A percentile compares a stretch with the other conserved stretches of the same genome.
Evolutionary conservation across 257 asterid genomes (phyloP).

Genomic region (Marsdenia floribunda): DNA sequence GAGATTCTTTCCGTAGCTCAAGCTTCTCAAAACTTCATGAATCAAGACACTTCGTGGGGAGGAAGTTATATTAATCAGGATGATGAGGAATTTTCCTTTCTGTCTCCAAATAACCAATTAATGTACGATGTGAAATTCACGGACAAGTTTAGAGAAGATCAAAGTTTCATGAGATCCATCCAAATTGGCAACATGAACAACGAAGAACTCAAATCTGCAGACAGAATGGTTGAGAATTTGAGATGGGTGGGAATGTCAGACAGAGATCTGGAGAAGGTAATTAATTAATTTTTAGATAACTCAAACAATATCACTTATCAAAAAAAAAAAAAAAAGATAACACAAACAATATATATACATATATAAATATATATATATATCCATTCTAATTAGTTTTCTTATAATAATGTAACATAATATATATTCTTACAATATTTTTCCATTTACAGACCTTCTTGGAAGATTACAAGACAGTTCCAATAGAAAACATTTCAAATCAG

Average conservation of each 20-base stretch:
- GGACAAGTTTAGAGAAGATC: slow-evolving; percentile 35
- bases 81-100: slow-evolving; percentile 57
- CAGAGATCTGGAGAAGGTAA: slow-evolving; percentile 36
- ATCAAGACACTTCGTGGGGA: slow-evolving; percentile 39
- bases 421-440: not conserved
- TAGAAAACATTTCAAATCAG: slow-evolving; percentile 28
- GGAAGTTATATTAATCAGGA: slow-evolving; percentile 15
- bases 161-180: slow-evolving; percentile 29
- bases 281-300: too few relatives aligned
- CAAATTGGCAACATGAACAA: slow-evolving; percentile 47
- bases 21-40: slow-evolving; percentile 67
- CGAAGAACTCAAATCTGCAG: slow-evolving; percentile 35
- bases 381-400: not conserved
- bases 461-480: slow-evolving; percentile 33
- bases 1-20: slow-evolving; percentile 84
- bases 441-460: slow-evolving; percentile 29
- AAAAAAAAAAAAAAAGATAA: too few relatives aligned
- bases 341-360: too few relatives aligned
- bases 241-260: slow-evolving; percentile 44
- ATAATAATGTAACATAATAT: not conserved
- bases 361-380: too few relatives aligned
- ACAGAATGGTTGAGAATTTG: slow-evolving; percentile 48
- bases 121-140: slow-evolving; percentile 25
- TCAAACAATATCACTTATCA: too few relatives aligned
- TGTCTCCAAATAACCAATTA: slow-evolving; percentile 31